phyloP scores from a whole-genome alignment of 768 basidiomycete genomes.

The Tricholoma bakamatsutake region DNA sequence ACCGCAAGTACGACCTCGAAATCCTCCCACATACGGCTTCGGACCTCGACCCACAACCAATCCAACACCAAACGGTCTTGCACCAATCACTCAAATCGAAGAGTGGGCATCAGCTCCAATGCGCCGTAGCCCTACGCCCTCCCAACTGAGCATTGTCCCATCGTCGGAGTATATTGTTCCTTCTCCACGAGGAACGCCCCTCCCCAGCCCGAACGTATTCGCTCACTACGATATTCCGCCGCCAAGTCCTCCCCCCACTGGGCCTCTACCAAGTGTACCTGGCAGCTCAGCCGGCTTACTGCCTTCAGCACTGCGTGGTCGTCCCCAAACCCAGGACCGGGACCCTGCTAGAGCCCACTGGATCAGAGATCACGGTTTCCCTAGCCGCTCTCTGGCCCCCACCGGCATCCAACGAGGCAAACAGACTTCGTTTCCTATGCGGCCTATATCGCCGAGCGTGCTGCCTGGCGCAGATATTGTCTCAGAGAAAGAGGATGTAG shows the following conservation, averaged over 20 bases:
- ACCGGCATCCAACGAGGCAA: conserved; percentile 36
- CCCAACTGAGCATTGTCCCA: conserved; percentile 17
- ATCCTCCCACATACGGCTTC: conserved; percentile 16
- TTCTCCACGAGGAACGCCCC: conserved; percentile 19
- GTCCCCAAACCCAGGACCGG: neutral
- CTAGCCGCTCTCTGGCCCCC: conserved; percentile 6
- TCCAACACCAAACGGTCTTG: neutral
- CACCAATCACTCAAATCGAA: neutral
- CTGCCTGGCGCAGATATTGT: conserved; percentile 17
- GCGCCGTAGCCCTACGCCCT: neutral
- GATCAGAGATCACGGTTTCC: neutral
- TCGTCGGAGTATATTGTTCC: conserved; percentile 30
- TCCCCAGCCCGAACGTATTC: conserved; percentile 34
- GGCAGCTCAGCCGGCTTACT: neutral
- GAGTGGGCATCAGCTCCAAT: neutral
- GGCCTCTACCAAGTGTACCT: conserved; percentile 36
- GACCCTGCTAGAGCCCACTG: neutral
- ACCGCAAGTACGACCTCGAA: conserved; percentile 12
- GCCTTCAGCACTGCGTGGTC: neutral
- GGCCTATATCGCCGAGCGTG: conserved; percentile 28
- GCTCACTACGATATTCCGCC: conserved; percentile 46
- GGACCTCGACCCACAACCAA: conserved; percentile 10
- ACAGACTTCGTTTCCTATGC: conserved; percentile 46
- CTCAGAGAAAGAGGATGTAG: conserved; percentile 22
- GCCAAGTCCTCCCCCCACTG: conserved; percentile 43